Conservation (phyloP, 2,329 filamentous ascomycete genomes). For the Monosporascus sp. region DNA sequence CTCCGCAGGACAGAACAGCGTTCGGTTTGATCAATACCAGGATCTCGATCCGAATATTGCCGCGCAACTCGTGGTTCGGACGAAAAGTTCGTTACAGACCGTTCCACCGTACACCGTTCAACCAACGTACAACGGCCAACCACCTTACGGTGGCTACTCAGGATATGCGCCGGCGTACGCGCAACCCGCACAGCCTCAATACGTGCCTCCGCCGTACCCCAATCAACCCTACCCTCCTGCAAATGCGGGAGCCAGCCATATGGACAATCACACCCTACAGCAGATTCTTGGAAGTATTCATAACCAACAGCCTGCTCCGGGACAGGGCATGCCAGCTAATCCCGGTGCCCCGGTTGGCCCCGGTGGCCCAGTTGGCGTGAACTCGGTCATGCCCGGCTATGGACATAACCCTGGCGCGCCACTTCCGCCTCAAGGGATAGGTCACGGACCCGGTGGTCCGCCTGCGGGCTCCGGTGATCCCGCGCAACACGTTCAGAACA, state of each 20-base stretch:
- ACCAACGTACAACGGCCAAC: conserved; percentile 20
- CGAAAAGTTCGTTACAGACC: conserved; percentile 45
- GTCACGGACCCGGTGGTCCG: conserved; percentile 25
- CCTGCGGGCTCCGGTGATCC: conserved; percentile 30
- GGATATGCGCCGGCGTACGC: conserved; percentile 21
- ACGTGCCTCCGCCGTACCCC: conserved; percentile 20
- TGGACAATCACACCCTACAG: conserved; percentile 29
- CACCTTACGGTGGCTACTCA: conserved; percentile 11
- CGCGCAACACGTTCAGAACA: conserved; percentile 60
- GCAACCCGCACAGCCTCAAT: conserved; percentile 23
- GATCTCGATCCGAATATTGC: conserved; percentile 74
- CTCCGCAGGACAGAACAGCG: conserved; percentile 64
- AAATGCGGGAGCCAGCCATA: conserved; percentile 19
- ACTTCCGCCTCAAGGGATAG: conserved; percentile 18
- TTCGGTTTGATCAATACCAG: conserved; percentile 82
- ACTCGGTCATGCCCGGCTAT: conserved; percentile 24
- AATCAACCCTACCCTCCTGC: conserved; percentile 16
- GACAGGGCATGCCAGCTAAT: conserved; percentile 26
- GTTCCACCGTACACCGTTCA: conserved; percentile 20
- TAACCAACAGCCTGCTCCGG: conserved; percentile 17
- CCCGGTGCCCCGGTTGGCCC: conserved; percentile 19
- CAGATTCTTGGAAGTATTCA: conserved; percentile 29
- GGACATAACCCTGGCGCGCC: conserved; percentile 21
- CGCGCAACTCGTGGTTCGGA: conserved; percentile 72
- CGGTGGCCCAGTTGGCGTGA: conserved; percentile 18